Base-by-base conservation (phyloP, 139 green algal genomes). In the Chlorella sp. region DNA sequence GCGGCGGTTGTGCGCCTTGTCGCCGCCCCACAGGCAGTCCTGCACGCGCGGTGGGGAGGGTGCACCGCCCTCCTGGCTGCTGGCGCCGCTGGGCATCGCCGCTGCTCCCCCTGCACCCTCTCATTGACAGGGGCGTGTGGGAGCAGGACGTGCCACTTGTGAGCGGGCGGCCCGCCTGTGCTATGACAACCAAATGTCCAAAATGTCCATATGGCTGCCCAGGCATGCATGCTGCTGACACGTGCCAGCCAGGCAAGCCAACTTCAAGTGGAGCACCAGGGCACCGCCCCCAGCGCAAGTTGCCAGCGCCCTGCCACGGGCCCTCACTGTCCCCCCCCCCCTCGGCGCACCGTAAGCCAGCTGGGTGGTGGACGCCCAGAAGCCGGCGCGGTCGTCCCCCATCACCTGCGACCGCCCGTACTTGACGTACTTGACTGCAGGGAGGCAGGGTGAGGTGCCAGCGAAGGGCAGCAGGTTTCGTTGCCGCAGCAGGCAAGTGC, bases 341-440 rank as follows among this genome's bases (percentile, higher is more conserved):
- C 26, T 32, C 16, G 13, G n/a, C 38, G 68, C 30, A 78, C 65
- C 44, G 51, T 87, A 87, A 23, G 83, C 55, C 28, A 87, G 74
- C 74, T 87, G 83, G 25, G 36, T 83, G 51, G 81, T 85, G 17
- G 73, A 83, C 13, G 83, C 83, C 56, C 36, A 87, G 57, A 70
- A 73, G 55, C 28, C 36, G 20, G 56, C 51, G 17, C 34, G 21
- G 36, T 84, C 83, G 0, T 70, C 74, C 1, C 38, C 25, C 76
- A 87, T 57, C 36, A 82, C 76, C 1, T 75, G n/a, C 2, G 20
- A 28, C 20, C 9, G 30, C n/a, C 82, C 82, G 34, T 83, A 82
- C 32, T 87, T 87, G 17, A 56, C 64, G 38, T 87, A 78, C 63
- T 83, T 83, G 5, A 74, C 28, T 15, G 12, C 44, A 60, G 51